phyloP scores from a whole-genome alignment of 768 basidiomycete genomes.

The Mycena floridula region DNA sequence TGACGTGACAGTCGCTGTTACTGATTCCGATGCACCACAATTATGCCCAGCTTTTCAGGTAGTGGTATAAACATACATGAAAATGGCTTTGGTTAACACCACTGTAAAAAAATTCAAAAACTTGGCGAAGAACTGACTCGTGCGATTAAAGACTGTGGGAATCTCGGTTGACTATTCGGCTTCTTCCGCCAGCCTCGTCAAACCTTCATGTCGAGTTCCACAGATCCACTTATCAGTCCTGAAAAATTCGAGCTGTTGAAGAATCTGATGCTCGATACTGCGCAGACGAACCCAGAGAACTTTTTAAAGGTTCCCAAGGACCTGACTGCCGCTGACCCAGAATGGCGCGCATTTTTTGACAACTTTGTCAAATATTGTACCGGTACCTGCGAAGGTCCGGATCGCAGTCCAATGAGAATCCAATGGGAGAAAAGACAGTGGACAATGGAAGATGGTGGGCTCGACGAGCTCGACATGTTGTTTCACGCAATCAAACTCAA shows the following conservation, averaged over 20 bases:
- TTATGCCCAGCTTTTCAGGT: too few species aligned
- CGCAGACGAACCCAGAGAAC: neutral
- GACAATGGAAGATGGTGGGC: neutral
- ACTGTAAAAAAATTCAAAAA: too few species aligned
- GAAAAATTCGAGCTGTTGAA: neutral
- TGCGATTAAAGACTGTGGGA: too few species aligned
- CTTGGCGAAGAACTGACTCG: too few species aligned
- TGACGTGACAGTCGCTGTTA: too few species aligned
- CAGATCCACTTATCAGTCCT: too few species aligned
- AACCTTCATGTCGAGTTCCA: too few species aligned
- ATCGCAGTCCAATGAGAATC: neutral
- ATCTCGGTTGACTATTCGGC: too few species aligned
- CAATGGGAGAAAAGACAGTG: neutral
- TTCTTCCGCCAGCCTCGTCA: too few species aligned
- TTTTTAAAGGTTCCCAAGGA: neutral
- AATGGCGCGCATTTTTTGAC: neutral
- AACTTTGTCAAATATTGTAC: neutral
- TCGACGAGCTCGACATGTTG: neutral
- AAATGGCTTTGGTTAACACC: too few species aligned
- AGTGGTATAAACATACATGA: too few species aligned
- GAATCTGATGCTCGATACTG: neutral
- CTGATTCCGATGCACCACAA: too few species aligned
- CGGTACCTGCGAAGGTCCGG: neutral
- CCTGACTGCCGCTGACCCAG: neutral
- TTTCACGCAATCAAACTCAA: neutral